These are phyloP conservation scores for Chlamydomonas sp. DNA, from an alignment of 139 green algal species.

Conservation along the genomic window DNA sequence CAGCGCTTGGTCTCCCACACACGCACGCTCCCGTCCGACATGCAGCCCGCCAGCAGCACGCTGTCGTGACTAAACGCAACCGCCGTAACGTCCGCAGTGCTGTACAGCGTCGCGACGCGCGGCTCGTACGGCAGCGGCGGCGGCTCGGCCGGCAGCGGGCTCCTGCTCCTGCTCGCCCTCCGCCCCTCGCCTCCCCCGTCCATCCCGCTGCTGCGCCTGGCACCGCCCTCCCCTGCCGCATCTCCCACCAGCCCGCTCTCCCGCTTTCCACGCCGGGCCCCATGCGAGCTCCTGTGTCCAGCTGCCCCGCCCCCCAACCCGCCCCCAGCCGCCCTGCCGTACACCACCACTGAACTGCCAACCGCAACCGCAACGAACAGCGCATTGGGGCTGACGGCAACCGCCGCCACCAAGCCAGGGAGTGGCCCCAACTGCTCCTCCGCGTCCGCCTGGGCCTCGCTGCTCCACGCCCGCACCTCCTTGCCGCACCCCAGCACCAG, in stretches of 20 bases:
- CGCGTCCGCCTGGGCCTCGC: background rate
- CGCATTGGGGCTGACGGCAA: background rate
- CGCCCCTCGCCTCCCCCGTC: background rate
- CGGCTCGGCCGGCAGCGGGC: background rate
- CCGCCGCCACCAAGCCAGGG: background rate
- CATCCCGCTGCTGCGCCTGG: background rate
- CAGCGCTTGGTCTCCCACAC: conserved; percentile 19
- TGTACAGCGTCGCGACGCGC: background rate
- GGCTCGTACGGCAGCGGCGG: background rate
- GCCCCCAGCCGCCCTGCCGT: background rate
- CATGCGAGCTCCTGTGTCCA: too few species aligned
- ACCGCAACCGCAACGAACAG: background rate
- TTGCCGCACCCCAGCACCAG: conserved; percentile 5
- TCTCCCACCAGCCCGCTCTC: too few species aligned
- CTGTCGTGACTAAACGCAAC: conserved; percentile 4
- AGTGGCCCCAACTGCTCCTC: conserved; percentile 1
- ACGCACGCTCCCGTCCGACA: background rate
- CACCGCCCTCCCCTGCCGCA: too few species aligned
- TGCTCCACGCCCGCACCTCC: conserved; percentile 25
- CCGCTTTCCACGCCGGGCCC: too few species aligned
- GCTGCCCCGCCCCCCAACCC: background rate
- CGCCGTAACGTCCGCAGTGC: background rate
- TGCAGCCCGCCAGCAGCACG: background rate
- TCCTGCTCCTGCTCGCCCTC: background rate
- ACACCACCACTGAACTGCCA: background rate